A percentile compares a stretch with the other conserved stretches of the same genome.
Evolutionary conservation across 2,329 filamentous ascomycete species (phyloP).

Genomic region (Paraphaeosphaeria sporulosa): DNA sequence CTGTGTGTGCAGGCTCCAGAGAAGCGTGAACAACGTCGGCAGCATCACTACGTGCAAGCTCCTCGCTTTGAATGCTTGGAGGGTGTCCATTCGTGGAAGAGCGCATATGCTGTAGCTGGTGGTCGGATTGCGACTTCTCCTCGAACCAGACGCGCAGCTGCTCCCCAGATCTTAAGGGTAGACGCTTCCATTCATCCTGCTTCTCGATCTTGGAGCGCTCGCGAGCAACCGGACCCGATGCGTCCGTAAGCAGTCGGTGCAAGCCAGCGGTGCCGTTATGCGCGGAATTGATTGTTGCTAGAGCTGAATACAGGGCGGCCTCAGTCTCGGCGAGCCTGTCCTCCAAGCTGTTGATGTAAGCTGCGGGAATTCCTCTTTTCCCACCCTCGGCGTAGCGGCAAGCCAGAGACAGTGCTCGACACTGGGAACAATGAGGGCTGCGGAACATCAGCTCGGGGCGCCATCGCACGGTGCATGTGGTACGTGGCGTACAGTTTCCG

Average conservation of each 20-base stretch:
- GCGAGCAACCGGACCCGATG: neutral
- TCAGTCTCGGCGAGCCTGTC: slow-evolving; percentile 35
- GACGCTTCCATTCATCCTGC: slow-evolving; percentile 33
- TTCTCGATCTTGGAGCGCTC: slow-evolving; percentile 33
- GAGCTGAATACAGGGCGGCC: slow-evolving; percentile 26
- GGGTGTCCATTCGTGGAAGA: neutral
- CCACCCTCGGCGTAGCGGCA: slow-evolving; percentile 38
- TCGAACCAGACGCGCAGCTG: slow-evolving; percentile 32
- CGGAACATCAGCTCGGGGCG: neutral
- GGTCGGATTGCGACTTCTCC: slow-evolving; percentile 15
- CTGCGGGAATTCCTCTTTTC: slow-evolving; percentile 34
- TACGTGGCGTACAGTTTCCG: slow-evolving; percentile 27
- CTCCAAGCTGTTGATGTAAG: slow-evolving; percentile 35
- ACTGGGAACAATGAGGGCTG: slow-evolving; percentile 38
- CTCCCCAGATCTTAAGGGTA: slow-evolving; percentile 27
- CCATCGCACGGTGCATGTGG: neutral
- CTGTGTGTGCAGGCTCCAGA: neutral
- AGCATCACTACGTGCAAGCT: neutral
- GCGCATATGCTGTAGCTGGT: neutral
- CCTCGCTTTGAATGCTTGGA: neutral
- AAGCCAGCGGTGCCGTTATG: slow-evolving; percentile 3
- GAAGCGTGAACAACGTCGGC: neutral
- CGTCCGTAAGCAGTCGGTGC: slow-evolving; percentile 1
- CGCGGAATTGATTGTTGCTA: slow-evolving; percentile 21
- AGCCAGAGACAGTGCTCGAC: slow-evolving; percentile 18